Evolutionary conservation across 78 protist species (phyloP), one percentile per base, ranked within the genome.

Genomic region (Polysphondylium violaceum): DNA sequence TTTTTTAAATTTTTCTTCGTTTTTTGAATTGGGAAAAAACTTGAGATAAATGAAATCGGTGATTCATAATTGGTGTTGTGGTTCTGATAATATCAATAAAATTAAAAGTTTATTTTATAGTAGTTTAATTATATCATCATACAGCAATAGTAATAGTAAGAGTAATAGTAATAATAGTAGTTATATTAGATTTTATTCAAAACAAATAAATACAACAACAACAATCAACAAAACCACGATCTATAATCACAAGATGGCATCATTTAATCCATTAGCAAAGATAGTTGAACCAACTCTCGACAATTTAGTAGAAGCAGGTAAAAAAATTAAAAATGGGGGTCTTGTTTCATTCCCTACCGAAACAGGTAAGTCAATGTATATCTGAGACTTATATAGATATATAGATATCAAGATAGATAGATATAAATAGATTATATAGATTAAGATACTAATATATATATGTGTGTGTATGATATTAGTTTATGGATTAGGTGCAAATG

Each of bases 401-500:
- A 47, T 47, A 14, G 53, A 47, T n/a, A n/a, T n/a, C n/a, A n/a
- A n/a, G n/a, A n/a, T n/a, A n/a, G n/a, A n/a, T n/a, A n/a, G n/a
- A n/a, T n/a, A n/a, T n/a, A n/a, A n/a, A n/a, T n/a, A n/a, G n/a
- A n/a, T n/a, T n/a, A n/a, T n/a, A n/a, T n/a, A n/a, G n/a, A n/a
- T n/a, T n/a, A n/a, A n/a, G n/a, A n/a, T n/a, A n/a, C n/a, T n/a
- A n/a, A n/a, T n/a, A n/a, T n/a, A n/a, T n/a, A n/a, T n/a, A n/a
- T n/a, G n/a, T n/a, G n/a, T n/a, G 53, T 47, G 11, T 47, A 47
- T 47, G 11, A 7, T 68, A 33, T 5, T n/a, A 68, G 99, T 98
- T 36, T 98, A 96, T 83, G 98, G 98, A 14, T 92, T 98, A 16
- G 98, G 99, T 16, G 99, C 98, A 17, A 69, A 96, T 71, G 99